Percentiles rank a stretch among this genome's conserved stretches.
These are phyloP conservation scores for Solanum hybrid DNA, from an alignment of 305 asterid species.

Conservation along the genomic window DNA sequence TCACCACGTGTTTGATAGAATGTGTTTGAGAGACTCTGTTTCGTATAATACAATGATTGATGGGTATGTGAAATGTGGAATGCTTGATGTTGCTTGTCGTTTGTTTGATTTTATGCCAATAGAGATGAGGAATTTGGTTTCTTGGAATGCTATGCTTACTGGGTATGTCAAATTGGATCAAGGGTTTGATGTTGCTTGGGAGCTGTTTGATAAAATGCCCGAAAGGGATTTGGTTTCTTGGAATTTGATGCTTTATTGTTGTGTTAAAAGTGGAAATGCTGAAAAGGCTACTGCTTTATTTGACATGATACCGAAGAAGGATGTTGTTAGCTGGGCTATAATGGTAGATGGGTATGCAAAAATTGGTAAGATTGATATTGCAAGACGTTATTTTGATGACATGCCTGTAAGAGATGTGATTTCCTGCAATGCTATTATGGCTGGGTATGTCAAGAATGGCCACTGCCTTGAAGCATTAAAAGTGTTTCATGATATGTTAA, in stretches of 20 bases:
- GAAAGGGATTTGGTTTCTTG: conserved; percentile 70
- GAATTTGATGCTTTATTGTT: conserved; percentile 72
- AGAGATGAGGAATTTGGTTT: conserved; percentile 45
- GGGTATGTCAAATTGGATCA: conserved; percentile 42
- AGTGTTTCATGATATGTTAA: conserved; percentile 53
- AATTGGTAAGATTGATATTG: conserved; percentile 44
- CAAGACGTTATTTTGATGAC: conserved; percentile 52
- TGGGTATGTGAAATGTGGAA: conserved; percentile 69
- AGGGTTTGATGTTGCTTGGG: conserved; percentile 37
- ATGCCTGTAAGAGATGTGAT: conserved; percentile 73
- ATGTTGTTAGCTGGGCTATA: conserved; percentile 68
- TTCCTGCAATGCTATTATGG: conserved; percentile 85
- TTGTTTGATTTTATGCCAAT: conserved; percentile 49
- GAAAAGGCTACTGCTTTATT: conserved; percentile 44
- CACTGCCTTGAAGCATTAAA: conserved; percentile 45
- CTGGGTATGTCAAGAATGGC: conserved; percentile 58
- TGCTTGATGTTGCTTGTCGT: conserved; percentile 49
- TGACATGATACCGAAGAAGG: conserved; percentile 48
- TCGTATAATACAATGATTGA: conserved; percentile 71
- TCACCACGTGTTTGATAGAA: conserved; percentile 50
- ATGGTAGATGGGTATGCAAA: conserved; percentile 69
- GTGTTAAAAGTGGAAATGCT: conserved; percentile 51
- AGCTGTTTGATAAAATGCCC: conserved; percentile 54
- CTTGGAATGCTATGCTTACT: conserved; percentile 73
- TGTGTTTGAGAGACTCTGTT: conserved; percentile 45